Conservation (phyloP, 306 rosid genomes). For the Trichosanthes cucumerina region DNA sequence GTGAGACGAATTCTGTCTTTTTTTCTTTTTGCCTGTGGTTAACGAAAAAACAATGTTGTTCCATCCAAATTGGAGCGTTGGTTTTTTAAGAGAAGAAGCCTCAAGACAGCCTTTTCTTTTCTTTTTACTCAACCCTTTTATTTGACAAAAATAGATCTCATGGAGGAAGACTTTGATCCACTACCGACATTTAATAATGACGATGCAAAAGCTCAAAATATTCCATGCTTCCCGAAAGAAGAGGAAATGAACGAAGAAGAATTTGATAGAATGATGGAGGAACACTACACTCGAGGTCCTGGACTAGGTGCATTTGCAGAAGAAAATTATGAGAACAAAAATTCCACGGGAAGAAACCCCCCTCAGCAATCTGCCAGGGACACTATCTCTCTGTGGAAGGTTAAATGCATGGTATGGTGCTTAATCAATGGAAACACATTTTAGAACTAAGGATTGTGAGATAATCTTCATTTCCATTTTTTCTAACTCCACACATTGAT, state of each 20-base stretch:
- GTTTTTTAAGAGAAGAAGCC: not conserved
- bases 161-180: constrained; percentile 39
- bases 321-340: constrained; percentile 57
- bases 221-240: constrained; percentile 60
- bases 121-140: constrained; percentile 4
- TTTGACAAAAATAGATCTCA: constrained; percentile 29
- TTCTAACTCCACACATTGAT: not conserved
- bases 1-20: not conserved
- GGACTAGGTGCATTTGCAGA: constrained; percentile 33
- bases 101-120: not conserved
- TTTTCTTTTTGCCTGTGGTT: not conserved
- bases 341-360: constrained; percentile 24
- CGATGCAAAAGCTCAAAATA: constrained; percentile 28
- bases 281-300: constrained; percentile 36
- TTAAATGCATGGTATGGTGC: constrained; percentile 74
- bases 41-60: not conserved
- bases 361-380: constrained; percentile 27
- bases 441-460: not conserved
- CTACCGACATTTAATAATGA: constrained; percentile 22
- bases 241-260: constrained; percentile 73
- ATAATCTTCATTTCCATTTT: not conserved
- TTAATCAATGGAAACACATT: not conserved
- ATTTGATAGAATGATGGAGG: constrained; percentile 69
- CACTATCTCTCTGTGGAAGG: constrained; percentile 62
- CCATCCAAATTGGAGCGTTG: not conserved